Percentiles rank a stretch among this genome's conserved stretches.
phyloP scores from a whole-genome alignment of 495 filamentous ascomycete genomes.

The Penicillium nucicola region DNA sequence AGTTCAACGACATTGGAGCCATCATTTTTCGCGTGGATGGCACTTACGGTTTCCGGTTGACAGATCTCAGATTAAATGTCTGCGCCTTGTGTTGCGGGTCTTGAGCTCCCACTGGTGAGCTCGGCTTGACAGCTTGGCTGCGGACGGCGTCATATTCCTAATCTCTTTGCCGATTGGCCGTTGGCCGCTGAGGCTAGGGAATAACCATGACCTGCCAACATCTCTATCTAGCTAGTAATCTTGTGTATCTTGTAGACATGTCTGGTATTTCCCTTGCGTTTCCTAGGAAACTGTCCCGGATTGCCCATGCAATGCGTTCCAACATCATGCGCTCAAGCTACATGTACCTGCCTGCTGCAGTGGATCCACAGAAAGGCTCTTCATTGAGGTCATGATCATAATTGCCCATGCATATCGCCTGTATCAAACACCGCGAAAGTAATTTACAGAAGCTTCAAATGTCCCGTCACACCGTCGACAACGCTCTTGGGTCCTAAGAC shows the following conservation, averaged over 20 bases:
- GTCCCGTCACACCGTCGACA: constrained; percentile 82
- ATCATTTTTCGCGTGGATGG: constrained; percentile 56
- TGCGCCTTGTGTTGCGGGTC: constrained; percentile 38
- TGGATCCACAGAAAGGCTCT: background rate
- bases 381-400: constrained; percentile 28
- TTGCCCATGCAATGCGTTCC: background rate
- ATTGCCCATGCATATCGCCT: constrained; percentile 10
- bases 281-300: background rate
- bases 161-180: constrained; percentile 74
- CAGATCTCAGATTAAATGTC: constrained; percentile 79
- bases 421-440: background rate
- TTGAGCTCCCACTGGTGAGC: constrained; percentile 75
- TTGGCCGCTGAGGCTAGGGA: constrained; percentile 79
- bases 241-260: background rate
- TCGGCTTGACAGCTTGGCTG: constrained; percentile 57
- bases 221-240: constrained; percentile 22
- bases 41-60: constrained; percentile 83
- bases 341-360: background rate
- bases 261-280: background rate
- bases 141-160: constrained; percentile 83
- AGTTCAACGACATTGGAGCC: constrained; percentile 88
- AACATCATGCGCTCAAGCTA: no score
- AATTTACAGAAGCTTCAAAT: constrained; percentile 76
- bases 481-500: constrained; percentile 85
- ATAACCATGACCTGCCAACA: constrained; percentile 82